These are phyloP conservation scores for Penstemon barbatus DNA, from an alignment of 257 asterid species.

Conservation along the genomic window DNA sequence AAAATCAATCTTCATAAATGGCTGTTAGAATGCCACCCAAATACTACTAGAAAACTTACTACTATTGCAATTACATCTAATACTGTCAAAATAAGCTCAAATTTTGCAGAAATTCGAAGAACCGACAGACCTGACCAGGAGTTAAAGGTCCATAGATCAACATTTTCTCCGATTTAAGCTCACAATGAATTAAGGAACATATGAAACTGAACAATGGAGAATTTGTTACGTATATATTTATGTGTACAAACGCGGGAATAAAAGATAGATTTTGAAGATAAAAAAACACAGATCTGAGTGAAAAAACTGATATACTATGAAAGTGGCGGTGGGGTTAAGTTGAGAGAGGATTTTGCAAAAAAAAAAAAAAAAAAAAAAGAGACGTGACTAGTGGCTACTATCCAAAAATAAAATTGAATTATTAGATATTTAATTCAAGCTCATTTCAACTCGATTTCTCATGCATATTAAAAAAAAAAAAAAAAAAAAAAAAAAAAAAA, in stretches of 20 bases:
- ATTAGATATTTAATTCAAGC: too few relatives aligned
- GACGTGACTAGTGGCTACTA: too few relatives aligned
- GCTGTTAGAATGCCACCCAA: conserved; percentile 9
- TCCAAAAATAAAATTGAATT: too few relatives aligned
- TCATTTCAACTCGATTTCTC: too few relatives aligned
- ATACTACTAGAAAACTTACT: conserved; percentile 13
- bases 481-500: too few relatives aligned
- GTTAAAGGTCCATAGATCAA: conserved; percentile 80
- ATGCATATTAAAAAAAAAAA: too few relatives aligned
- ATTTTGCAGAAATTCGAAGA: conserved; percentile 1
- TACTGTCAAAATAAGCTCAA: neutral
- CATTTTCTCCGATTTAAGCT: conserved; percentile 39
- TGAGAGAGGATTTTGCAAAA: too few relatives aligned
- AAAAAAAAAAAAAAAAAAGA: too few relatives aligned
- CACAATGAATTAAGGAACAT: conserved; percentile 31
- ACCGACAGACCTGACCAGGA: conserved; percentile 75
- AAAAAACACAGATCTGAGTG: conserved; percentile 18
- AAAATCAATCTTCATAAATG: conserved; percentile 8
- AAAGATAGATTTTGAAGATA: neutral
- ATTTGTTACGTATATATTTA: neutral
- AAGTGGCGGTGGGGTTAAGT: too few relatives aligned
- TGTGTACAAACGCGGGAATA: neutral
- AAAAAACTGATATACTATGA: too few relatives aligned
- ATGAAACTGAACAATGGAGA: neutral
- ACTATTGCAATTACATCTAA: conserved; percentile 13